Base-by-base conservation (phyloP, 2,329 filamentous ascomycete genomes). In the Cladosporium colombiae region DNA sequence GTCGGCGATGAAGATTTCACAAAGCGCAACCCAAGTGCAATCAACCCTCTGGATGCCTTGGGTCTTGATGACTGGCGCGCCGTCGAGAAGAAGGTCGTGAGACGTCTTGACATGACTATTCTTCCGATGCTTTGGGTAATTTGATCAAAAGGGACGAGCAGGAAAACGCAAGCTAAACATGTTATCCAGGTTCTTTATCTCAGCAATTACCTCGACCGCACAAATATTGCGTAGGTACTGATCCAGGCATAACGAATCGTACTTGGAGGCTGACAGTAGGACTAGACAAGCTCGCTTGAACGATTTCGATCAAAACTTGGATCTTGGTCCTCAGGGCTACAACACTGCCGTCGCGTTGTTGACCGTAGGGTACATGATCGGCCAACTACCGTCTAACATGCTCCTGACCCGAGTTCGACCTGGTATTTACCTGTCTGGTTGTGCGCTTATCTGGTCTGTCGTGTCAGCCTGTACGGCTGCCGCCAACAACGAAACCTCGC, bases 371-470 rank as follows among this genome's bases (percentile, higher is more conserved):
- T 74, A 73, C 72, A 79, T 83, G 58, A 73, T 81, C 14, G 78
- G 78, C 21, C 81, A 81, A 52, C 74, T 75, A 27, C 70, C 72
- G 8, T 77, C 78, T 50, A 82, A 82, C 70, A 81, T 83, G 80
- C 73, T 82, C 58, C 75, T 82, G 66, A 81, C 78, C 1, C 75
- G 79, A 23, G 74, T 81, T 8, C 76, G 74, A 46, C 80, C 80
- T 1, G 78, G 78, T 16, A 72, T 78, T 2, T 82, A 81, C 72
- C 79, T 82, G 75, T 55, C 49, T 29, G 61, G 61, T 13, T 76
- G 76, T 14, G 52, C 52, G 11, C n/a, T 31, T 6, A 56, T 57
- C 16, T 82, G 81, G 81, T 71, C 70, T 13, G 50, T 71, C 31
- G 70, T 72, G 50, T 71, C 70, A 5, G 68, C 44, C 35, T 65